phyloP scores from a whole-genome alignment of 805 yeast genomes.

The Clavispora carvajalis region DNA sequence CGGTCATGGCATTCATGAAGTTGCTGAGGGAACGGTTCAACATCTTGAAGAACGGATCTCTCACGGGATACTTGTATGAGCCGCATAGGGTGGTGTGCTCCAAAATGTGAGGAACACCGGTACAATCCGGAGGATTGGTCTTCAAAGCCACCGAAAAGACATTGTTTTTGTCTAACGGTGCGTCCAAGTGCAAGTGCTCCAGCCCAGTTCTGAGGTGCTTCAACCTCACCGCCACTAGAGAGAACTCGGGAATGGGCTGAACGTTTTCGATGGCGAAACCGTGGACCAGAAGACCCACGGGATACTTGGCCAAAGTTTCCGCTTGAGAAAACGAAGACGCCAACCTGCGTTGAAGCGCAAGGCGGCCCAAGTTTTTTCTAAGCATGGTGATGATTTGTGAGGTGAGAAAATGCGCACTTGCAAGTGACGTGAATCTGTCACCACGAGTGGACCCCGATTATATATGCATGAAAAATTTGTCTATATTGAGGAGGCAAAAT shows the following conservation, averaged over 20 bases:
- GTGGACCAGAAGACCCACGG: conserved; percentile 55
- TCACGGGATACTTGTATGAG: conserved; percentile 81
- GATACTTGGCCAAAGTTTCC: conserved; percentile 38
- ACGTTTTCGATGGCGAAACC: conserved; percentile 67
- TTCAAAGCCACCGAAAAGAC: conserved; percentile 87
- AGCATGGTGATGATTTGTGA: not conserved
- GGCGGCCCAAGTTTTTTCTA: not conserved
- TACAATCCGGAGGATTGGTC: conserved; percentile 90
- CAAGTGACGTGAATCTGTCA: not conserved
- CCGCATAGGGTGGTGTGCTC: conserved; percentile 98
- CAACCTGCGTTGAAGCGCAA: not conserved
- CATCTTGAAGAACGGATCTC: conserved; percentile 98
- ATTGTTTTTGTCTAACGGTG: conserved; percentile 74
- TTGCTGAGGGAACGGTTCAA: conserved; percentile 88
- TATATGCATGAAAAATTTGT: no score
- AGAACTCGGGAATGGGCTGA: conserved; percentile 72
- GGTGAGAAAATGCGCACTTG: not conserved
- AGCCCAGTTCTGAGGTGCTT: conserved; percentile 68
- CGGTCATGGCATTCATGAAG: conserved; percentile 99
- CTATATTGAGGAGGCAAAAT: no score
- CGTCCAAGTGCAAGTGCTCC: conserved; percentile 76
- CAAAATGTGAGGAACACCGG: conserved; percentile 93
- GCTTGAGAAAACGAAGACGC: conserved; percentile 5
- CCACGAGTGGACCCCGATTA: no score
- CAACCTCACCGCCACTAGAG: conserved; percentile 71